phyloP scores from a whole-genome alignment of 306 rosid species.

The Nissolia schottii region DNA sequence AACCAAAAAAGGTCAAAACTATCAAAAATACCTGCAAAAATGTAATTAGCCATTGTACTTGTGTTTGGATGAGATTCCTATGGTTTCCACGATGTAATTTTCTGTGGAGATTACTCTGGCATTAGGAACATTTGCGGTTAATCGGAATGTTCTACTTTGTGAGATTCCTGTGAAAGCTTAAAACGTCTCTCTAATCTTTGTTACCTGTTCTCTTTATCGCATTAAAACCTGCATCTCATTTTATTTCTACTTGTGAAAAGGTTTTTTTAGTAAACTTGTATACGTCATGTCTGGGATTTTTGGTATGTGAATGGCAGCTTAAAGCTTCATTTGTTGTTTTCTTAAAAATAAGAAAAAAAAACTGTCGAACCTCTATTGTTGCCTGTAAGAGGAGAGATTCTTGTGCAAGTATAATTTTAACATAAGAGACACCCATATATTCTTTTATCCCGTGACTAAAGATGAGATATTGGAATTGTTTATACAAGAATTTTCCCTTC shows the following conservation, averaged over 20 bases:
- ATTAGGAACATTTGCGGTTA: background rate
- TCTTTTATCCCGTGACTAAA: no score
- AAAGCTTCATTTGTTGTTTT: background rate
- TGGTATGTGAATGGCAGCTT: background rate
- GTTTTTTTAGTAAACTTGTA: no score
- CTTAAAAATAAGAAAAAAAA: no score
- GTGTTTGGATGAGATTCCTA: conserved; percentile 9
- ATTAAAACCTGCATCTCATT: background rate
- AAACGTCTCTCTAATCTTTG: background rate
- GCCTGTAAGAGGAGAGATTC: no score
- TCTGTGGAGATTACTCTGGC: conserved; percentile 15
- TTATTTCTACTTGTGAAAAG: background rate
- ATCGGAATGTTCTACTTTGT: background rate
- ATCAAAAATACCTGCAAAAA: conserved; percentile 29
- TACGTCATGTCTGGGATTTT: background rate
- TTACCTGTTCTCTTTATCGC: background rate
- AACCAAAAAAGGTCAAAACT: conserved; percentile 21
- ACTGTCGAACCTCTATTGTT: no score
- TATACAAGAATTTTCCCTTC: no score
- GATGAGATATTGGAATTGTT: no score
- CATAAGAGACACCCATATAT: no score
- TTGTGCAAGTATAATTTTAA: no score
- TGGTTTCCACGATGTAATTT: conserved; percentile 23
- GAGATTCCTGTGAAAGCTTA: conserved; percentile 2
- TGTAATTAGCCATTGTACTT: conserved; percentile 37